phyloP scores from a whole-genome alignment of 1,139 yeast species.

The Debaryomycetaceae sp. region DNA sequence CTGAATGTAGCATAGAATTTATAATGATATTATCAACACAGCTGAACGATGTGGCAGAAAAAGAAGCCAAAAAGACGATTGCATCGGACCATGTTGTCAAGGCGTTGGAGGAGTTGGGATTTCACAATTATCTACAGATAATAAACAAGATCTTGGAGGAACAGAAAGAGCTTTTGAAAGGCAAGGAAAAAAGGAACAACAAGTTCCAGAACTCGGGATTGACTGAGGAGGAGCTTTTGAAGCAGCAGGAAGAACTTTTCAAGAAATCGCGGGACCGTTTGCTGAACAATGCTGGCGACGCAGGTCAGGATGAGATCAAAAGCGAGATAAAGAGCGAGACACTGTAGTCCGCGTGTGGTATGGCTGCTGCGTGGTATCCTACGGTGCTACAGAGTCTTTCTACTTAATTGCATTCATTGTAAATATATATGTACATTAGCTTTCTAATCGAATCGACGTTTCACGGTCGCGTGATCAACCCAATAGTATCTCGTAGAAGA shows the following conservation, averaged over 20 bases:
- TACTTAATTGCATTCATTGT: neutral
- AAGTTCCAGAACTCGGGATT: conserved; percentile 92
- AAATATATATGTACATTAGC: conserved; percentile 7
- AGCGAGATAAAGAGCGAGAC: conserved; percentile 11
- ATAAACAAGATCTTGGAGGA: conserved; percentile 78
- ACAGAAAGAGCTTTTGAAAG: conserved; percentile 82
- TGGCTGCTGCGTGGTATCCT: neutral
- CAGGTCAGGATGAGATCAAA: neutral
- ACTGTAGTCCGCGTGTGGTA: conserved; percentile 1
- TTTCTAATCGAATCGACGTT: neutral
- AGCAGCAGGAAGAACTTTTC: conserved; percentile 90
- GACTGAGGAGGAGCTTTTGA: conserved; percentile 84
- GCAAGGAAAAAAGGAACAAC: conserved; percentile 88
- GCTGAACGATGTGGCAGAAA: conserved; percentile 94
- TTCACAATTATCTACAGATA: conserved; percentile 77
- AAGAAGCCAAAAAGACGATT: conserved; percentile 92
- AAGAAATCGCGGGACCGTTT: conserved; percentile 81
- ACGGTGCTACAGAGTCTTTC: neutral
- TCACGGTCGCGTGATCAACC: conserved; percentile 22
- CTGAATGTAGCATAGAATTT: conserved; percentile 94
- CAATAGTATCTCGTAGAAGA: conserved; percentile 40
- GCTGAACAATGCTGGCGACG: conserved; percentile 27
- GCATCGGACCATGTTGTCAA: conserved; percentile 95
- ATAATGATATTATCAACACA: conserved; percentile 93
- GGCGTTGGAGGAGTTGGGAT: conserved; percentile 87